Evolutionary conservation across 2,329 filamentous ascomycete species (phyloP), one percentile per base, ranked within the genome.

Genomic region (Ascocoryne sarcoides): DNA sequence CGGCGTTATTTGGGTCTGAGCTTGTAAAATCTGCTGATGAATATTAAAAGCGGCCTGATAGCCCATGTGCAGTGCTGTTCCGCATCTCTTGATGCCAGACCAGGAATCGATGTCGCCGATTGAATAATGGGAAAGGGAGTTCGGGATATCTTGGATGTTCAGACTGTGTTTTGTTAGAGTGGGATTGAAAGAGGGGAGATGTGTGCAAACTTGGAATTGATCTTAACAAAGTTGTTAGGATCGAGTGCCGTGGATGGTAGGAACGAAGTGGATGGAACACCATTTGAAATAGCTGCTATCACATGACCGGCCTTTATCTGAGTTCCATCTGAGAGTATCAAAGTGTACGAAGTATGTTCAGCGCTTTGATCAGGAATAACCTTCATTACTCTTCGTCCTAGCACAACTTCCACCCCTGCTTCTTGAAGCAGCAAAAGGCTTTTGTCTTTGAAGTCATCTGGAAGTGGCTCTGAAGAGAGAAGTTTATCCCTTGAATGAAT

Each of bases 21-120:
- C 58, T 39, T 64, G 55, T 32, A 75, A 58, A 56, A 84, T 76
- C 17, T 68, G 63, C 61, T 82, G 73, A 62, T 84, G 73, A 39
- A 83, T 71, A 56, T 89, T 89, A 39, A 70, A 62, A 5, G 76
- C 82, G 3, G 74, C 73, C 45, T 72, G 68, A 53, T 79, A 74
- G 28, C 83, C 84, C 67, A 80, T 78, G 55, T 83, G 75, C 72
- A 89, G 84, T 23, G 84, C 84, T 12, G 69, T 75, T 17, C 84
- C 84, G 52, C 80, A 85, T 32, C 84, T 79, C 66, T 87, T 89
- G 64, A 90, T 87, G 32, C 83, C 84, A 0, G 79, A 73, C 84
- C 84, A 89, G 35, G 67, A 65, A 21, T 72, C 73, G 12, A 84
- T 65, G 56, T 90, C 84, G 12, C 84, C 84, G 17, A 76, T 68